Conservation (phyloP, 345 rosid genomes). For the Salix exigua region DNA sequence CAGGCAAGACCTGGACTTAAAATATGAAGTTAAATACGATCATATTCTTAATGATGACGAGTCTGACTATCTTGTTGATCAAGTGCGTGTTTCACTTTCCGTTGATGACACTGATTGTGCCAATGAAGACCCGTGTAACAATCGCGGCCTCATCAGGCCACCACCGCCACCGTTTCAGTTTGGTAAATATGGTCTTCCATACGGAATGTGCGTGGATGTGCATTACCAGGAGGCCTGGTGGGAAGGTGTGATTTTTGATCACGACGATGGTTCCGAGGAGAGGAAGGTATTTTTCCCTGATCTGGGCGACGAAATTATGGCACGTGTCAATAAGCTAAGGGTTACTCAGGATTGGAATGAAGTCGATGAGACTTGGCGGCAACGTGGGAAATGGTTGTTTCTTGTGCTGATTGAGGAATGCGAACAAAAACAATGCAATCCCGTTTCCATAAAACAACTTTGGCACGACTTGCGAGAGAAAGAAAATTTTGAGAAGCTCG, state of each 20-base stretch:
- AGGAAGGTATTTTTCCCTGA: slow-evolving; percentile 78
- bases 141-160: slow-evolving; percentile 55
- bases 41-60: slow-evolving; percentile 46
- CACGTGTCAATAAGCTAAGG: slow-evolving; percentile 36
- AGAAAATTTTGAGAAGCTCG: slow-evolving; percentile 34
- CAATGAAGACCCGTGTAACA: slow-evolving; percentile 8
- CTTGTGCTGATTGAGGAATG: slow-evolving; percentile 51
- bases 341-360: slow-evolving; percentile 72
- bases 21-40: slow-evolving; percentile 42
- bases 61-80: slow-evolving; percentile 35
- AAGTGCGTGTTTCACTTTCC: slow-evolving; percentile 36
- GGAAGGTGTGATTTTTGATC: slow-evolving; percentile 86
- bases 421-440: slow-evolving; percentile 33
- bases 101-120: slow-evolving; percentile 26
- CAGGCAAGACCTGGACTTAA: slow-evolving; percentile 6
- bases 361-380: slow-evolving; percentile 44
- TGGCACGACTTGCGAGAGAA: slow-evolving; percentile 73
- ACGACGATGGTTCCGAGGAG: slow-evolving; percentile 35
- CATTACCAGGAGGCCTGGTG: slow-evolving; percentile 59
- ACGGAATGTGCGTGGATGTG: slow-evolving; percentile 70
- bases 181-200: slow-evolving; percentile 25
- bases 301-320: slow-evolving; percentile 62
- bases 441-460: slow-evolving; percentile 59
- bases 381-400: slow-evolving; percentile 67
- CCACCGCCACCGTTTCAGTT: slow-evolving; percentile 41